phyloP scores from a whole-genome alignment of 2,329 filamentous ascomycete genomes.

The Bisporella sp. region DNA sequence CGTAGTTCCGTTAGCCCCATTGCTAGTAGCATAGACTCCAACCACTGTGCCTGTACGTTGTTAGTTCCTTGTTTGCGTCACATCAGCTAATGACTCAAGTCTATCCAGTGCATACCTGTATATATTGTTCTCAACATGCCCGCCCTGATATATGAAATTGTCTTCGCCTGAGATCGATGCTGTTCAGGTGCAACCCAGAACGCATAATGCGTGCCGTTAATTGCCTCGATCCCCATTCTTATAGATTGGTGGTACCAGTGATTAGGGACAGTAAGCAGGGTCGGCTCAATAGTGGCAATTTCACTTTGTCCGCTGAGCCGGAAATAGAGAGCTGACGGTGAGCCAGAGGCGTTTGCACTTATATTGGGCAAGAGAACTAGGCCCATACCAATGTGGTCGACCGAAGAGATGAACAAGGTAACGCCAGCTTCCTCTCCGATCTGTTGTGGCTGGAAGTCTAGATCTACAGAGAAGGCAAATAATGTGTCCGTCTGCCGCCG shows the following conservation, averaged over 20 bases:
- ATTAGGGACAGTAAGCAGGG: neutral
- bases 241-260: neutral
- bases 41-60: constrained; percentile 35
- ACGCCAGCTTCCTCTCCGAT: neutral
- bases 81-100: no score
- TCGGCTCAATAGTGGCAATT: neutral
- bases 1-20: constrained; percentile 37
- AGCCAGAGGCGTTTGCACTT: neutral
- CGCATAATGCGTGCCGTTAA: neutral
- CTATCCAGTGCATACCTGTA: no score
- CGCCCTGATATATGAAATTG: neutral
- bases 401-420: neutral
- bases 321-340: neutral
- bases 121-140: no score
- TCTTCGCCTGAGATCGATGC: neutral
- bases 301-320: neutral
- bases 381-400: neutral
- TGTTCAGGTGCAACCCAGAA: neutral
- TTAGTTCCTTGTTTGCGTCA: no score
- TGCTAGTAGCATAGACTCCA: constrained; percentile 44
- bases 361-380: neutral
- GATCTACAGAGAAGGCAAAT: constrained; percentile 34
- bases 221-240: neutral
- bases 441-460: neutral
- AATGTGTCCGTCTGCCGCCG: constrained; percentile 48